Conservation (phyloP, 2,329 filamentous ascomycete species). For the Rachicladosporium sp. region DNA sequence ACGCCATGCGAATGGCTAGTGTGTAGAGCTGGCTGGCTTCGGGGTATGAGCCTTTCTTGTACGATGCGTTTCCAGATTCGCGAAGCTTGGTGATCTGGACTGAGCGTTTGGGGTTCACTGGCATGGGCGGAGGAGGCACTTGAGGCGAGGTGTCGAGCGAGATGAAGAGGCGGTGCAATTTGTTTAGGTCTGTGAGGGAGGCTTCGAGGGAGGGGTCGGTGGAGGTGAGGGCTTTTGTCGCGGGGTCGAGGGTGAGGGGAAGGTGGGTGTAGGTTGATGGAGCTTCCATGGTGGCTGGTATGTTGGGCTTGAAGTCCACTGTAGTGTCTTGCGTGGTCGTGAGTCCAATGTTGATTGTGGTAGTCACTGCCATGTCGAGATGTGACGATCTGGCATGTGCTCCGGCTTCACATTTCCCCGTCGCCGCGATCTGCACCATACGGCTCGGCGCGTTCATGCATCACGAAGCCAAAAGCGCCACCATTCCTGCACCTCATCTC, state of each 20-base stretch:
- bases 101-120: slow-evolving; percentile 83
- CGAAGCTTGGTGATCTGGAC: slow-evolving; percentile 83
- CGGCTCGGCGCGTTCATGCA: too few relatives aligned
- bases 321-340: too few relatives aligned
- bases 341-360: too few relatives aligned
- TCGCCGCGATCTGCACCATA: too few relatives aligned
- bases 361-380: too few relatives aligned
- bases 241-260: slow-evolving; percentile 68
- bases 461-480: too few relatives aligned
- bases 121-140: slow-evolving; percentile 64
- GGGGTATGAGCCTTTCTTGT: slow-evolving; percentile 60
- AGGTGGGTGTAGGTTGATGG: slow-evolving; percentile 66
- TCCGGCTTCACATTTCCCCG: too few relatives aligned
- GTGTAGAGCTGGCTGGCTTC: slow-evolving; percentile 74
- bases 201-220: slow-evolving; percentile 28
- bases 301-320: too few relatives aligned
- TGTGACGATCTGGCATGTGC: too few relatives aligned
- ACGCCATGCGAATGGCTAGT: slow-evolving; percentile 81
- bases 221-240: slow-evolving; percentile 58
- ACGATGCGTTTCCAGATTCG: slow-evolving; percentile 71
- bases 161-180: slow-evolving; percentile 63
- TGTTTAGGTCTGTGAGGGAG: slow-evolving; percentile 60
- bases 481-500: too few relatives aligned
- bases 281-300: slow-evolving; percentile 12
- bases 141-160: slow-evolving; percentile 45